Evolutionary conservation across 1,284 basidiomycete genomes (phyloP).

Genomic region (Stereum hirsutum): DNA sequence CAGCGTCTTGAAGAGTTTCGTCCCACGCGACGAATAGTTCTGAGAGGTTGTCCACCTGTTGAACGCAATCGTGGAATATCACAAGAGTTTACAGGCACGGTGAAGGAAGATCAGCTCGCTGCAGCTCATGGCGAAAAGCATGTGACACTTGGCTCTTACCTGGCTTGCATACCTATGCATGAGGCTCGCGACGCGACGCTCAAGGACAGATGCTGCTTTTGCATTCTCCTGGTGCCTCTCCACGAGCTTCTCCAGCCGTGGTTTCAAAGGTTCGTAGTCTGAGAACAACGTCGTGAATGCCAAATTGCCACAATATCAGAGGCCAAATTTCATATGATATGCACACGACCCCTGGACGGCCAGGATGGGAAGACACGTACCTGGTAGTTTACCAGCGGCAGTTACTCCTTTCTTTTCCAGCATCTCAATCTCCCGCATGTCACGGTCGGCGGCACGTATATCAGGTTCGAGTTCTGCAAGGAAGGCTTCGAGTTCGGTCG

Average conservation of each 20-base stretch:
- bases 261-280: conserved; percentile 57
- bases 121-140: not conserved
- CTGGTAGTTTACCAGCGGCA: conserved; percentile 58
- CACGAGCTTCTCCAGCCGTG: conserved; percentile 50
- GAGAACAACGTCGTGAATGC: too few relatives aligned
- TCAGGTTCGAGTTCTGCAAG: conserved; percentile 73
- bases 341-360: too few relatives aligned
- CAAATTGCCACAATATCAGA: too few relatives aligned
- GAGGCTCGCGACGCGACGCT: conserved; percentile 50
- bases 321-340: too few relatives aligned
- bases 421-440: conserved; percentile 64
- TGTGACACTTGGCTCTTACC: conserved; percentile 23
- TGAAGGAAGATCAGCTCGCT: too few relatives aligned
- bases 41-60: conserved; percentile 64
- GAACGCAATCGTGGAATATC: not conserved
- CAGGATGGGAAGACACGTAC: conserved; percentile 26
- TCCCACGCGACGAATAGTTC: conserved; percentile 79
- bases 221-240: conserved; percentile 51
- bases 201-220: conserved; percentile 42
- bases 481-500: conserved; percentile 59
- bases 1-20: conserved; percentile 54
- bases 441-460: conserved; percentile 68
- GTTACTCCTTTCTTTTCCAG: conserved; percentile 63
- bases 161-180: conserved; percentile 62
- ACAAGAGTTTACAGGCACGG: too few relatives aligned